These are phyloP conservation scores for Karstenula rhodostoma DNA, from an alignment of 2,329 filamentous ascomycete species.

Conservation along the genomic window DNA sequence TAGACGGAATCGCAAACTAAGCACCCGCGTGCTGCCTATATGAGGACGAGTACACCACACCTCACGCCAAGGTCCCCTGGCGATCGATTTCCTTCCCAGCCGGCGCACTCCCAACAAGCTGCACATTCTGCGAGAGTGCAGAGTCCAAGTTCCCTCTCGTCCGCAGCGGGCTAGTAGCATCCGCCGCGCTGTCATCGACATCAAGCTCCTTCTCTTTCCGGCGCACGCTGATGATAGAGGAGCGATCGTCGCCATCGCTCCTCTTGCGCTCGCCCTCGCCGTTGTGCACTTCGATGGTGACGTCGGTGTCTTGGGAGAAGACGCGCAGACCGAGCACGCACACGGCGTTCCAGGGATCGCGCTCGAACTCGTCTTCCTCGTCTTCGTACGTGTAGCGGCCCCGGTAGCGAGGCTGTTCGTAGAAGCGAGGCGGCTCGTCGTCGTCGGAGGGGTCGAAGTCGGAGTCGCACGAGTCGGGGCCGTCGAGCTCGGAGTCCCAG, in stretches of 20 bases:
- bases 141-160: constrained; percentile 40
- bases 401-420: constrained; percentile 25
- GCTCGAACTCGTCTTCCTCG: constrained; percentile 55
- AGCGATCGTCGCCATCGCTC: constrained; percentile 35
- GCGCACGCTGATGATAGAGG: constrained; percentile 33
- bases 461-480: constrained; percentile 41
- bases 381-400: constrained; percentile 36
- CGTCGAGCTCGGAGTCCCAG: constrained; percentile 53
- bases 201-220: constrained; percentile 47
- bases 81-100: constrained; percentile 39
- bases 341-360: constrained; percentile 68
- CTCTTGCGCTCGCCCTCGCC: constrained; percentile 37
- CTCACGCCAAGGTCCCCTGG: constrained; percentile 38
- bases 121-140: constrained; percentile 32
- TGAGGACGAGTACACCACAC: not conserved
- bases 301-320: constrained; percentile 61
- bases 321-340: constrained; percentile 67
- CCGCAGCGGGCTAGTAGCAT: constrained; percentile 49
- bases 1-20: too few relatives aligned
- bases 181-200: constrained; percentile 52
- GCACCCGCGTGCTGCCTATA: too few relatives aligned
- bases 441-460: constrained; percentile 32
- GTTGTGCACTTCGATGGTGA: constrained; percentile 62
- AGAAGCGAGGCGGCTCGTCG: constrained; percentile 30
- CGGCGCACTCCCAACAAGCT: constrained; percentile 38